Percentiles rank a stretch among this genome's conserved stretches.
Evolutionary conservation across 192 early-diverging fungal genomes (phyloP).

Genomic region (Cladochytrium replicatum): DNA sequence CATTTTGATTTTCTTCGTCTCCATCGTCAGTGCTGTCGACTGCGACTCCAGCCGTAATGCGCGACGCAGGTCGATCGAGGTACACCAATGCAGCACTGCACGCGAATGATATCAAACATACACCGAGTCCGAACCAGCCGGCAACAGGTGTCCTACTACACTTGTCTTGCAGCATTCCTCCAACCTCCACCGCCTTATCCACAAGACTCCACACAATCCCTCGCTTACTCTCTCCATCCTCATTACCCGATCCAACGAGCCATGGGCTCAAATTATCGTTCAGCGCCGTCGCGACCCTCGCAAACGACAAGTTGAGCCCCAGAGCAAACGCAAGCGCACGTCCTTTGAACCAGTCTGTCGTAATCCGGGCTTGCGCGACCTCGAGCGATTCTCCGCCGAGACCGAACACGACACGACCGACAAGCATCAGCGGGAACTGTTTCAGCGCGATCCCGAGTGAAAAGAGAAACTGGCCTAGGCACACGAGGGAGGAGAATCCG

Average conservation of each 20-base stretch:
- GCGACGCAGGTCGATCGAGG: slow-evolving; percentile 36
- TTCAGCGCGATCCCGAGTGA: slow-evolving; percentile 38
- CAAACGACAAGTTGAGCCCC: slow-evolving; percentile 39
- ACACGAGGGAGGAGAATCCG: slow-evolving; percentile 35
- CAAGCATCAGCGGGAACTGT: slow-evolving; percentile 34
- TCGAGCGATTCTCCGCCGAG: slow-evolving; percentile 53
- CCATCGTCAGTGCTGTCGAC: slow-evolving; percentile 6
- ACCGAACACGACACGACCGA: slow-evolving; percentile 54
- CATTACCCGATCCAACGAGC: slow-evolving; percentile 26
- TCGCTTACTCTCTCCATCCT: no score
- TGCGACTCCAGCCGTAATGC: slow-evolving; percentile 31
- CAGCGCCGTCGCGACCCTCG: slow-evolving; percentile 42
- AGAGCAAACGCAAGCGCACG: slow-evolving; percentile 52
- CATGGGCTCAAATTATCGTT: slow-evolving; percentile 52
- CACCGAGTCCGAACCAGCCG: slow-evolving; percentile 26
- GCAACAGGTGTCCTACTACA: no score
- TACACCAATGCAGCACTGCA: slow-evolving; percentile 20
- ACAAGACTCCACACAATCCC: no score
- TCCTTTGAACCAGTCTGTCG: slow-evolving; percentile 50
- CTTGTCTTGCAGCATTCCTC: no score
- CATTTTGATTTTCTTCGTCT: not conserved
- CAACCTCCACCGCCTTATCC: no score
- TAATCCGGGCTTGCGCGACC: slow-evolving; percentile 48
- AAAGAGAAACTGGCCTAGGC: slow-evolving; percentile 51
- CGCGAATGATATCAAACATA: slow-evolving; percentile 20